Evolutionary conservation across 75 land plant species (phyloP), one percentile per base, ranked within the genome.

Genomic region (Picea glauca): DNA sequence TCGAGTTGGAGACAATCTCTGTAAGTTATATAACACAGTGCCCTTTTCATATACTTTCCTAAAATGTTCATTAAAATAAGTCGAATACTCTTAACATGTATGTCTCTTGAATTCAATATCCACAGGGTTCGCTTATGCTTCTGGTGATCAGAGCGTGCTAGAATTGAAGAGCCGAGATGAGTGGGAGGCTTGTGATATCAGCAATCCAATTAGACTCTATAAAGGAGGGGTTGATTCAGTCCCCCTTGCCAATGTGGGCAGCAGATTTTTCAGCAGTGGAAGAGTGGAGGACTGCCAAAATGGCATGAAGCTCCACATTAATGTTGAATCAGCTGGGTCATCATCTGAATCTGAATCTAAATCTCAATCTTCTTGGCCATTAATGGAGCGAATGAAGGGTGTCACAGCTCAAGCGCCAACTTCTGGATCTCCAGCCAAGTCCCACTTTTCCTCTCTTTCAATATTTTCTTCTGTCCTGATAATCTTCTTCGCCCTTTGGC

Each of bases 151-250:
- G 20, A 79, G 74, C 54, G 66, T 90, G 6, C 76, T 62, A 15
- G 92, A 90, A 83, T 40, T 90, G 30, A 33, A 60, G 23, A 88
- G 82, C 86, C 74, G 35, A 17, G 84, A 85, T 20, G 90, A 90
- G 33, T 85, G 78, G 43, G 86, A 83, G 68, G 59, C 90, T 15
- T 90, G 92, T 64, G 76, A 90, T 61, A 56, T 88, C 12, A 62
- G 67, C 77, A 88, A 90, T 78, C 90, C 90, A 32, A 88, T 88
- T 32, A 79, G 77, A 74, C 84, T 85, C 80, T 90, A 83, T 81
- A 88, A 82, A 0, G 86, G 86, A 58, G 90, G 86, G 58, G 30
- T 84, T 13, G 64, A 76, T 66, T 58, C 61, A 20, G 50, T 88
- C 64, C 20, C 77, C 2, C 86, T 90, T 0, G 84, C 80, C n/a